phyloP scores from a whole-genome alignment of 257 asterid species.

The Lycium ferocissimum region DNA sequence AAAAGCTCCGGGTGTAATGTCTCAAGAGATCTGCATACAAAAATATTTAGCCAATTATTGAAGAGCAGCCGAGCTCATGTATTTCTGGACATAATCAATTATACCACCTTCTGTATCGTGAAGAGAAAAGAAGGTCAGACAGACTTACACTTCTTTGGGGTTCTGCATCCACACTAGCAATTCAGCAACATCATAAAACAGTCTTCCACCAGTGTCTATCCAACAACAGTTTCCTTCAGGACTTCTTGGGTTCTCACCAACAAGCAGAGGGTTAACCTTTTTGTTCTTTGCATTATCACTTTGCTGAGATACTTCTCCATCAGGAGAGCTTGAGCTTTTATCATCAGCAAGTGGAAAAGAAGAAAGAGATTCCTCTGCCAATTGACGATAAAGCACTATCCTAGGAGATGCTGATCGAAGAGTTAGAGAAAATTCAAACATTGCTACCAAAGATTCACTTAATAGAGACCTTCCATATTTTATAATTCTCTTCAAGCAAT shows the following conservation, averaged over 20 bases:
- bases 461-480: slow-evolving; percentile 74
- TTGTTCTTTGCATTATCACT: slow-evolving; percentile 49
- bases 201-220: slow-evolving; percentile 90
- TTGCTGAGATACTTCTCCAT: slow-evolving; percentile 51
- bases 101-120: background rate
- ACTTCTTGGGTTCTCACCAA: slow-evolving; percentile 55
- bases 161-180: slow-evolving; percentile 73
- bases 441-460: slow-evolving; percentile 75
- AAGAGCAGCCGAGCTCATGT: slow-evolving; percentile 28
- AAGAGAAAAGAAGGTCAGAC: slow-evolving; percentile 39
- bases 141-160: slow-evolving; percentile 66
- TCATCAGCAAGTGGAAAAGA: slow-evolving; percentile 86
- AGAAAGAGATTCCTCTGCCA: slow-evolving; percentile 96
- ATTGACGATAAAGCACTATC: slow-evolving; percentile 80
- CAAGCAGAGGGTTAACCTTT: slow-evolving; percentile 50
- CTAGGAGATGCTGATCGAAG: slow-evolving; percentile 99
- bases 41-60: slow-evolving; percentile 2
- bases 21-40: slow-evolving; percentile 59
- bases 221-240: slow-evolving; percentile 84
- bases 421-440: slow-evolving; percentile 92
- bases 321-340: slow-evolving; percentile 43
- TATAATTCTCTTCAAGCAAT: slow-evolving; percentile 73
- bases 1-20: slow-evolving; percentile 90
- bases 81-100: background rate
- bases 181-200: slow-evolving; percentile 71